Percentiles rank a stretch among this genome's conserved stretches.
phyloP scores from a whole-genome alignment of 108 stramenopile genomes.

The Nitzschia sp. region DNA sequence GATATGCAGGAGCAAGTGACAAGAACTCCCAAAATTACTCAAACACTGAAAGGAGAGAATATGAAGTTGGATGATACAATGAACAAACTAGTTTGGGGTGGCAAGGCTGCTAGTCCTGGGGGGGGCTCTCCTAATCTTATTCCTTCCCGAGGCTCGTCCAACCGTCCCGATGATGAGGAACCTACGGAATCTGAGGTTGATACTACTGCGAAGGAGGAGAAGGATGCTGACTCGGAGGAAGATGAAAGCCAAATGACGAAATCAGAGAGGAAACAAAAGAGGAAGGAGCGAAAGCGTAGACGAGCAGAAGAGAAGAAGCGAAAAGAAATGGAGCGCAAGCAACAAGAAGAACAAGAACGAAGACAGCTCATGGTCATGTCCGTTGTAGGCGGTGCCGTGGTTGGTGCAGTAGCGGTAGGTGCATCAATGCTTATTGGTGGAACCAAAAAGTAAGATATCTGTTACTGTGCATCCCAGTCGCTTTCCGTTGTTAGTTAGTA shows the following conservation, averaged over 20 bases:
- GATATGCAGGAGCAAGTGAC: constrained; percentile 19
- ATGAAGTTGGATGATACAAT: constrained; percentile 24
- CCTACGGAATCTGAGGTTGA: background rate
- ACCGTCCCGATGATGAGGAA: background rate
- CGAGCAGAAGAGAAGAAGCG: constrained; percentile 14
- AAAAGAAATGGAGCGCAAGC: background rate
- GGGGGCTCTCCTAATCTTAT: no score
- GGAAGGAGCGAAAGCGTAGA: constrained; percentile 7
- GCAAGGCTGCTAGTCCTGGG: constrained; percentile 17
- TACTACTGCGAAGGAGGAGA: background rate
- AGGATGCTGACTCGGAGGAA: background rate
- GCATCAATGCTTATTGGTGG: constrained; percentile 22
- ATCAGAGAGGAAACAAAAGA: constrained; percentile 14
- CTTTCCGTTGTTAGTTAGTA: no score
- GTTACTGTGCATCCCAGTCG: background rate
- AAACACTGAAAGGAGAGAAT: constrained; percentile 26
- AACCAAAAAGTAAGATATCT: background rate
- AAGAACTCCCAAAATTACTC: constrained; percentile 31
- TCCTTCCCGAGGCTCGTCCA: background rate
- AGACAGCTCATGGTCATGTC: constrained; percentile 23
- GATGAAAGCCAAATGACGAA: constrained; percentile 10
- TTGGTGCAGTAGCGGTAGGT: constrained; percentile 36
- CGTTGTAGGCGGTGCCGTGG: constrained; percentile 17
- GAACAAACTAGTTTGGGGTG: constrained; percentile 41
- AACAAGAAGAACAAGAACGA: constrained; percentile 7